These are phyloP conservation scores for Candida berthetii DNA, from an alignment of 805 yeast genomes.

Conservation along the genomic window DNA sequence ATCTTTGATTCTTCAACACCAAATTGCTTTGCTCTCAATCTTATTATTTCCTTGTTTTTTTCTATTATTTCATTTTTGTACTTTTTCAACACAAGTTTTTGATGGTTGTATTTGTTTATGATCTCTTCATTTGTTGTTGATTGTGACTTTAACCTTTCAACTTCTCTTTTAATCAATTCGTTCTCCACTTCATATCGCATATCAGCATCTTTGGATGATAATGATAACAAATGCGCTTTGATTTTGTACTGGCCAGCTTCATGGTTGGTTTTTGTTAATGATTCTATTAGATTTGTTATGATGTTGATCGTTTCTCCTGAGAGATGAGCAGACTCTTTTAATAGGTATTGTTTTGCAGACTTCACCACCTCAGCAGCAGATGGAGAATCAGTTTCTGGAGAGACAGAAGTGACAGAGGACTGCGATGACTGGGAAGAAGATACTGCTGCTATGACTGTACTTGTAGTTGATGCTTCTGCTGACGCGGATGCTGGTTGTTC, in stretches of 20 bases:
- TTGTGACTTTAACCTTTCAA: conserved; percentile 31
- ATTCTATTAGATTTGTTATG: not conserved
- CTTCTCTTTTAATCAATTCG: conserved; percentile 36
- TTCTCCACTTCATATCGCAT: conserved; percentile 43
- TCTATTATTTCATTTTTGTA: conserved; percentile 35
- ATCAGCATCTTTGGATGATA: conserved; percentile 36
- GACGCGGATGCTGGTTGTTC: not conserved
- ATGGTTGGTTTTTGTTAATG: conserved; percentile 2
- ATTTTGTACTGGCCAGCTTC: conserved; percentile 28
- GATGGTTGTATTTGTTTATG: conserved; percentile 29
- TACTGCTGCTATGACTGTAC: not conserved
- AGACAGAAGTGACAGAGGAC: conserved; percentile 1
- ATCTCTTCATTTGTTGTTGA: conserved; percentile 26
- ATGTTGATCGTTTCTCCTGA: not conserved
- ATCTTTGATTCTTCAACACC: not conserved
- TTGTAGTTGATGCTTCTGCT: not conserved
- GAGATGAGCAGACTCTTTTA: not conserved
- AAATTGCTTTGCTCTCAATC: conserved; percentile 20
- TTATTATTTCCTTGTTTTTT: conserved; percentile 38
- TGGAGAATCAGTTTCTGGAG: not conserved
- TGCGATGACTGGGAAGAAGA: not conserved
- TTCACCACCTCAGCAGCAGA: not conserved
- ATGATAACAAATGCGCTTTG: conserved; percentile 32
- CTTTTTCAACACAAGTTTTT: conserved; percentile 38
- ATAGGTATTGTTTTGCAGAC: not conserved